Conservation (phyloP, 1,284 basidiomycete genomes). For the Boletus subluridellus region DNA sequence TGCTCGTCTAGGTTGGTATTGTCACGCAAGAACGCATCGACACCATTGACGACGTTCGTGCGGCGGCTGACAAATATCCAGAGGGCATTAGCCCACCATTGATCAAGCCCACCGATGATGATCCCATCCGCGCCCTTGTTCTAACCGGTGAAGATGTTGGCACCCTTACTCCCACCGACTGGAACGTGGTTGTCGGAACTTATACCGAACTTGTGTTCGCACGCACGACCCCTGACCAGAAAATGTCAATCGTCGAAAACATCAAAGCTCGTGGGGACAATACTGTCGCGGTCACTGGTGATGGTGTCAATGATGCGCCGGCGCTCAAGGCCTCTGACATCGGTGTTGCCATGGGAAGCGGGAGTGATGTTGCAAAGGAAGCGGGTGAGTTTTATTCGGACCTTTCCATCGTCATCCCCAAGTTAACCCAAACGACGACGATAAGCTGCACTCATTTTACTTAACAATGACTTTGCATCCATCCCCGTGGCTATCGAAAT, state of each 20-base stretch:
- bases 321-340: conserved; percentile 78
- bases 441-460: conserved; percentile 31
- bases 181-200: conserved; percentile 45
- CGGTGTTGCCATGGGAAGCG: conserved; percentile 82
- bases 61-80: conserved; percentile 19
- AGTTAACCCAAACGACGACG: not conserved
- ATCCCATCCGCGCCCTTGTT: conserved; percentile 36
- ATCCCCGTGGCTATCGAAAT: conserved; percentile 40
- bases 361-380: conserved; percentile 80
- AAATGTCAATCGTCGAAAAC: conserved; percentile 55
- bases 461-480: conserved; percentile 39
- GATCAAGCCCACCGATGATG: conserved; percentile 33
- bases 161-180: conserved; percentile 43
- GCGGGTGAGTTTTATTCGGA: conserved; percentile 30
- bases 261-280: conserved; percentile 46
- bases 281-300: conserved; percentile 54
- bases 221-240: conserved; percentile 59
- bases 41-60: conserved; percentile 37
- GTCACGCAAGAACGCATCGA: conserved; percentile 48
- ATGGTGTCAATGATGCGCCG: conserved; percentile 60
- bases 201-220: conserved; percentile 60
- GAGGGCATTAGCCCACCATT: conserved; percentile 11
- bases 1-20: conserved; percentile 50
- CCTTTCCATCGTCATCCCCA: not conserved
- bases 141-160: conserved; percentile 47